Conservation (phyloP, 306 rosid species). For the Pueraria montana region DNA sequence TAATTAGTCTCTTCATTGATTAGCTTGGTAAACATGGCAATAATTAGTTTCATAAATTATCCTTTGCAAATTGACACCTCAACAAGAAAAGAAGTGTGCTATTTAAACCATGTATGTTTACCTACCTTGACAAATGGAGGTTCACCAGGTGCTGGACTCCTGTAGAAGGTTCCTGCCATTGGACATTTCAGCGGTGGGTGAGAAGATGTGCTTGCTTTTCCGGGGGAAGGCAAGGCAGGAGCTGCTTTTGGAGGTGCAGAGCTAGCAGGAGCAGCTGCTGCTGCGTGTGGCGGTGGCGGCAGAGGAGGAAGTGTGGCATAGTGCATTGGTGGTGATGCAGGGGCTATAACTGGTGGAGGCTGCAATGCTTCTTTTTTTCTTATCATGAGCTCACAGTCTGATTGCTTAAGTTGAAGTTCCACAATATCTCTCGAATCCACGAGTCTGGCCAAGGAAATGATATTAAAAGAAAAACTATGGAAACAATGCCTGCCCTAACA, state of each 20-base stretch:
- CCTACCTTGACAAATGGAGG: slow-evolving; percentile 88
- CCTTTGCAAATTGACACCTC: slow-evolving; percentile 20
- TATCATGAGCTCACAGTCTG: slow-evolving; percentile 75
- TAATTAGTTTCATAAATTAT: slow-evolving; percentile 18
- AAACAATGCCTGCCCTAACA: not conserved
- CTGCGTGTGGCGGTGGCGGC: slow-evolving; percentile 41
- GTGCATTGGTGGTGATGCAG: slow-evolving; percentile 51
- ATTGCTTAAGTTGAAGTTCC: slow-evolving; percentile 88
- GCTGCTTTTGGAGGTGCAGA: slow-evolving; percentile 55
- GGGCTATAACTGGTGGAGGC: slow-evolving; percentile 57
- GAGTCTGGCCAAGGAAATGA: slow-evolving; percentile 65
- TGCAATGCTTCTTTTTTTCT: slow-evolving; percentile 87
- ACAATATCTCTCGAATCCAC: slow-evolving; percentile 97
- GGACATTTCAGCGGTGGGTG: slow-evolving; percentile 84
- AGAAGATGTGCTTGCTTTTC: slow-evolving; percentile 64
- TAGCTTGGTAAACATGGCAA: not conserved
- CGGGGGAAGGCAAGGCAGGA: slow-evolving; percentile 71
- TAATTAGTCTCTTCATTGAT: slow-evolving; percentile 10
- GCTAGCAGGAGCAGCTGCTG: slow-evolving; percentile 58
- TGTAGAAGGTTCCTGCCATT: slow-evolving; percentile 96
- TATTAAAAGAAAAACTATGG: slow-evolving; percentile 21
- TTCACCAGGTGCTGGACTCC: slow-evolving; percentile 83
- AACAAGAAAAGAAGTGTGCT: slow-evolving; percentile 13
- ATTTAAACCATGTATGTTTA: slow-evolving; percentile 5
- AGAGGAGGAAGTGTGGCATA: slow-evolving; percentile 54